phyloP scores from a whole-genome alignment of 176 grass and related monocot species.

The Microstegium vimineum region DNA sequence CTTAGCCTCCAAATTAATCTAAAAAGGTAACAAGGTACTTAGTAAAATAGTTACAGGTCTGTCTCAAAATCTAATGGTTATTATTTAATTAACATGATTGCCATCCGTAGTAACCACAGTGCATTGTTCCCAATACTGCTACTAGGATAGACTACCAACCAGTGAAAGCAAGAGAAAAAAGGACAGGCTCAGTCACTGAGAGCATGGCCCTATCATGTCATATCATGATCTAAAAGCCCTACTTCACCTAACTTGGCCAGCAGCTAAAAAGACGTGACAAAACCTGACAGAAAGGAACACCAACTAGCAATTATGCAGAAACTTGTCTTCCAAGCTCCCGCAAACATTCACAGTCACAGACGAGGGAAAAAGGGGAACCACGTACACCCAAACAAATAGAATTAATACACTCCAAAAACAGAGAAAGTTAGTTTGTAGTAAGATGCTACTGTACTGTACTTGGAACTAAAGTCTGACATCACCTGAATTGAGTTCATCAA shows the following conservation, averaged over 20 bases:
- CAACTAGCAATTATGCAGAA: slow-evolving; percentile 21
- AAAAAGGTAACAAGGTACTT: not conserved
- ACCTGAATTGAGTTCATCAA: not conserved
- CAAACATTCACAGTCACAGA: not conserved
- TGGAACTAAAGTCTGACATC: not conserved
- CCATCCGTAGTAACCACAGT: not conserved
- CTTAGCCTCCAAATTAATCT: slow-evolving; percentile 96
- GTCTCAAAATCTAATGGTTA: not conserved
- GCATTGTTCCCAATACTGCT: not conserved
- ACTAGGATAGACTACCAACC: not conserved
- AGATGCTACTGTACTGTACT: not conserved
- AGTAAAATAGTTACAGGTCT: not conserved
- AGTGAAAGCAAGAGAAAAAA: not conserved
- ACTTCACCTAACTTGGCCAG: slow-evolving; percentile 26
- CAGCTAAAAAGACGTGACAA: slow-evolving; percentile 24
- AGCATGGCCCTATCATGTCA: slow-evolving; percentile 16
- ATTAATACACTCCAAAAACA: not conserved
- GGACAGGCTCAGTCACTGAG: not conserved
- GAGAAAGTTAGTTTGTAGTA: no score
- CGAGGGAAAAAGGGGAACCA: not conserved
- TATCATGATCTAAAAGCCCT: not conserved
- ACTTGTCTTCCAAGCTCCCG: slow-evolving; percentile 37
- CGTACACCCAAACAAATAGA: not conserved
- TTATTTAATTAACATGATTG: not conserved
- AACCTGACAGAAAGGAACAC: slow-evolving; percentile 35